A percentile compares a stretch with the other conserved stretches of the same genome.
Conservation (phyloP, 2,329 filamentous ascomycete species). For the Penicillium nordicum region DNA sequence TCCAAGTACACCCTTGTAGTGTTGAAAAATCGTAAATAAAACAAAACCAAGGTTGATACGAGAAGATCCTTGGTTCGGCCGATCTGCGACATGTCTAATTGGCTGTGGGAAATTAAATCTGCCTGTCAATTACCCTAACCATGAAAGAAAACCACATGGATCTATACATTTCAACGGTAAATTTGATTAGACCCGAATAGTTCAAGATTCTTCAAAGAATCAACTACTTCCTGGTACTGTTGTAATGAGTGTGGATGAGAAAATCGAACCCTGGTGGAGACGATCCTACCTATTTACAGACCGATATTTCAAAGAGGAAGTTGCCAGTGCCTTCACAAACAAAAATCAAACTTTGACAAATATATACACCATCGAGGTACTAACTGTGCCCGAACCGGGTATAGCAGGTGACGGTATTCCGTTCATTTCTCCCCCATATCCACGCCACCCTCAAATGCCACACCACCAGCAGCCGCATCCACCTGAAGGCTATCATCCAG, state of each 20-base stretch:
- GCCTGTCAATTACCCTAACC: not conserved
- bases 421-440: constrained; percentile 25
- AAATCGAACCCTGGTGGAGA: constrained; percentile 9
- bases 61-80: constrained; percentile 11
- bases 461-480: constrained; percentile 40
- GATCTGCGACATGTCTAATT: constrained; percentile 5
- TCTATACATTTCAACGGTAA: not conserved
- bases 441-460: constrained; percentile 31
- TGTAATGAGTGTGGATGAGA: not conserved
- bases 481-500: constrained; percentile 41
- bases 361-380: not conserved
- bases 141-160: not conserved
- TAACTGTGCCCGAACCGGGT: not conserved
- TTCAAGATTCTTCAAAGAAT: not conserved
- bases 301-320: not conserved
- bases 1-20: too few relatives aligned
- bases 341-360: not conserved
- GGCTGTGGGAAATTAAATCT: constrained; percentile 5
- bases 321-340: not conserved
- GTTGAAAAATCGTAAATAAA: constrained; percentile 1
- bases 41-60: constrained; percentile 1
- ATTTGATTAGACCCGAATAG: not conserved
- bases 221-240: not conserved
- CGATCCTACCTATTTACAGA: constrained; percentile 15
- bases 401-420: not conserved